Base-by-base conservation (phyloP, 1,284 basidiomycete genomes). In the Cutaneotrichosporon dermatis region DNA sequence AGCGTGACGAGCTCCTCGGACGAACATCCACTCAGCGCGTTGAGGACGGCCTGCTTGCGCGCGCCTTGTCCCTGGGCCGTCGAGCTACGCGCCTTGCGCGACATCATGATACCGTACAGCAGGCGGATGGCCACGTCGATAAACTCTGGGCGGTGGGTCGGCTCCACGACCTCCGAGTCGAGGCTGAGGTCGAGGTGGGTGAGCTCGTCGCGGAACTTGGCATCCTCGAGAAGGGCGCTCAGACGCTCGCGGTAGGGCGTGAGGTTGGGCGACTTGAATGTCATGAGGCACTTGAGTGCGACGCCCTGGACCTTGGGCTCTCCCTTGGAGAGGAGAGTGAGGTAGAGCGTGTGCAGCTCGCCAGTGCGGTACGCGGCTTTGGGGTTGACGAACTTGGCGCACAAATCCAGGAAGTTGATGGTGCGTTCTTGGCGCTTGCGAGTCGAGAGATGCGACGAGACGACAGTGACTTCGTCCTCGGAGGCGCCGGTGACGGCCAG, bases 311-410 rank as follows among this genome's bases (percentile, higher is more conserved):
- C 79, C 4, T 84, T 75, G 10, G 85, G 83, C 68, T 99, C 94
- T 0, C 93, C 89, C 64, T 93, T 87, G 1, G 92, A 88, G 37
- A 97, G 83, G n/a, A 92, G 82, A 13, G 83, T 79, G 12, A 84
- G 82, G 76, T 95, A 92, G 25, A 92, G 78, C 0, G 76, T 60
- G 59, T 85, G 85, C 13, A 99, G 82, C 0, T 82, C 83, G 9
- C 86, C 82, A 0, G 90, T 84, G 4, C 85, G 83, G 69, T 86
- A 84, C 1, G 96, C 81, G 0, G 90, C 89, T 76, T 92, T 94
- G 9, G 93, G 93, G 71, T 97, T 97, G 67, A 80, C 80, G 73
- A 99, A 90, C 74, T 92, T 94, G 58, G 89, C 84, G 72, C 98
- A 90, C 2, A 99, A 82, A 39, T 85, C 85, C 34, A 99, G 85